Conservation (phyloP, 345 rosid species). For the Angophora floribunda region DNA sequence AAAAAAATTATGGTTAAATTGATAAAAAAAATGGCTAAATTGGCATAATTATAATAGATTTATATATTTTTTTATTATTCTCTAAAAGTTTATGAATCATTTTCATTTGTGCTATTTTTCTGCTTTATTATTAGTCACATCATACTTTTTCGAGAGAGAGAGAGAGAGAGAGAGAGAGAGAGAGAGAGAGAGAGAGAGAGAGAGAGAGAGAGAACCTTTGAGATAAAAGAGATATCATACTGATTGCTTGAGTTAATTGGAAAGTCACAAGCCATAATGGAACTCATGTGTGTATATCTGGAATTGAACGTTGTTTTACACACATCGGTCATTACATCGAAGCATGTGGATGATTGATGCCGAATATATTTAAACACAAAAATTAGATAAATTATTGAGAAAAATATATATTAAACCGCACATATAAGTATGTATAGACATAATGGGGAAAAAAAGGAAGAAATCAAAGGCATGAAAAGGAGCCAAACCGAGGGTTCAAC, state of each 20-base stretch:
- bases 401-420: background rate
- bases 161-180: too few relatives aligned
- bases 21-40: too few relatives aligned
- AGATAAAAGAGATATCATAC: background rate
- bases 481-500: background rate
- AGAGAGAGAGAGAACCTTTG: too few relatives aligned
- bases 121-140: background rate
- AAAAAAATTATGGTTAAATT: too few relatives aligned
- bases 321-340: background rate
- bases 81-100: too few relatives aligned
- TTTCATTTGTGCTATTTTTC: too few relatives aligned
- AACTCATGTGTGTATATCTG: background rate
- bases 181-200: too few relatives aligned
- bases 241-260: background rate
- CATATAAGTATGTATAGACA: background rate
- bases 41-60: too few relatives aligned
- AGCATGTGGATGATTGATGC: background rate
- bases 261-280: background rate
- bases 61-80: too few relatives aligned
- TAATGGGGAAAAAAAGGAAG: background rate
- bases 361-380: background rate
- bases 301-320: background rate
- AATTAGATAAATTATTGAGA: background rate
- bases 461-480: background rate
- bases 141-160: background rate